Conservation (phyloP, 2,329 filamentous ascomycete species). For the Grosmannia huntii region DNA sequence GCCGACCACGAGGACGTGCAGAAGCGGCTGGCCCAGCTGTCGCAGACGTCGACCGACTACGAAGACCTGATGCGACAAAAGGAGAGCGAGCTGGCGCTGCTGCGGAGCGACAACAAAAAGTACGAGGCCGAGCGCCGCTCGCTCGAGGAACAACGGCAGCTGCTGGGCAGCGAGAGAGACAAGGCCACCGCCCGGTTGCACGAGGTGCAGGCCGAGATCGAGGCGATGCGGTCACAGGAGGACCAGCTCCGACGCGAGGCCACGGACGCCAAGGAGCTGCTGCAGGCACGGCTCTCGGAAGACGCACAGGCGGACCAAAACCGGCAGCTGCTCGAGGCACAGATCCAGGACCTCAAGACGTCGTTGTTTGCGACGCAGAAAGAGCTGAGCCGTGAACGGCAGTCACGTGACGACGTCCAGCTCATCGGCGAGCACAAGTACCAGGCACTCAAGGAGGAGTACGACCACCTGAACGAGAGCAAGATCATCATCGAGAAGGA, state of each 20-base stretch:
- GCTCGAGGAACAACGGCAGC: slow-evolving; percentile 67
- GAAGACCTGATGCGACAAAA: slow-evolving; percentile 89
- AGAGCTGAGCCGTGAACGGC: slow-evolving; percentile 79
- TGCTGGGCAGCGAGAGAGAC: slow-evolving; percentile 63
- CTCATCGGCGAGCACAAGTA: slow-evolving; percentile 84
- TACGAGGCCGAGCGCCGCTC: slow-evolving; percentile 67
- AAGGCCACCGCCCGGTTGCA: slow-evolving; percentile 63
- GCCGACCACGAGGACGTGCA: slow-evolving; percentile 75
- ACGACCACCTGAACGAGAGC: slow-evolving; percentile 73
- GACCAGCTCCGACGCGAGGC: slow-evolving; percentile 77
- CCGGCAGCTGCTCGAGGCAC: slow-evolving; percentile 69
- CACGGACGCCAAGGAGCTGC: slow-evolving; percentile 70
- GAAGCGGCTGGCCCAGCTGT: slow-evolving; percentile 74
- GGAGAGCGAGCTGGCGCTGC: slow-evolving; percentile 78
- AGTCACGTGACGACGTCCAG: slow-evolving; percentile 88
- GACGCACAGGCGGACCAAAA: slow-evolving; percentile 76
- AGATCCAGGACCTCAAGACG: slow-evolving; percentile 76
- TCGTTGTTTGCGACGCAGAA: slow-evolving; percentile 76
- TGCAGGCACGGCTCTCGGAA: slow-evolving; percentile 81
- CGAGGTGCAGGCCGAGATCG: slow-evolving; percentile 77
- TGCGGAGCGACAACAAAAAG: slow-evolving; percentile 74
- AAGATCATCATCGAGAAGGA: slow-evolving; percentile 98
- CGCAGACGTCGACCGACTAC: slow-evolving; percentile 84
- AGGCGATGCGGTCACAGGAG: slow-evolving; percentile 75
- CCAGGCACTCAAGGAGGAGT: slow-evolving; percentile 70